Percentiles rank a stretch among this genome's conserved stretches.
Evolutionary conservation across 208 protist species (phyloP).

Genomic region (Plasmodiophora brassicae): DNA sequence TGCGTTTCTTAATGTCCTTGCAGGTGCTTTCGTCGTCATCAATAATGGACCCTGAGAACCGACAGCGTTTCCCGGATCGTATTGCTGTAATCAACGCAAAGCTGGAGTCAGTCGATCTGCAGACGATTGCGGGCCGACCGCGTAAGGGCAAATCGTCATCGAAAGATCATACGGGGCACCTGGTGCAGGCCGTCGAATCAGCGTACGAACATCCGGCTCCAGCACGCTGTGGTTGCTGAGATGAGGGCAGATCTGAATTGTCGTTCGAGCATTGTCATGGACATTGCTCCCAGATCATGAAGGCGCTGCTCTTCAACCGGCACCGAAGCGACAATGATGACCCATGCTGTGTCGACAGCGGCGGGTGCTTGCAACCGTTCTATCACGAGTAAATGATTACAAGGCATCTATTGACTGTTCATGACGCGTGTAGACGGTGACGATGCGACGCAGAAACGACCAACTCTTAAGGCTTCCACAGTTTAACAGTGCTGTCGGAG

Average conservation of each 20-base stretch:
- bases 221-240: too few species aligned
- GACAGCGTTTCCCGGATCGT: conserved; percentile 26
- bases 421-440: too few species aligned
- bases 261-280: conserved; percentile 5
- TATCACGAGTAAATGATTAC: too few species aligned
- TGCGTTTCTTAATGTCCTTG: neutral
- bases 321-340: too few species aligned
- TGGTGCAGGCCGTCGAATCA: too few species aligned
- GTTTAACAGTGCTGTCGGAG: conserved; percentile 47
- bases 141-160: neutral
- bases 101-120: conserved; percentile 11
- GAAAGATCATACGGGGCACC: too few species aligned
- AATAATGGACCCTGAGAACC: conserved; percentile 39
- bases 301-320: conserved; percentile 16
- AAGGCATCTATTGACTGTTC: too few species aligned
- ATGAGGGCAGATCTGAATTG: neutral
- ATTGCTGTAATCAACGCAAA: neutral
- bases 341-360: too few species aligned
- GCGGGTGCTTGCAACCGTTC: too few species aligned
- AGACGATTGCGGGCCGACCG: neutral
- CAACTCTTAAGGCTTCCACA: conserved; percentile 55
- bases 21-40: conserved; percentile 34
- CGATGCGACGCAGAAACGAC: too few species aligned
- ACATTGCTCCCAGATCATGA: conserved; percentile 25
- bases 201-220: too few species aligned